Evolutionary conservation across 257 asterid species (phyloP).

Genomic region (Oldenlandia corymbosa): DNA sequence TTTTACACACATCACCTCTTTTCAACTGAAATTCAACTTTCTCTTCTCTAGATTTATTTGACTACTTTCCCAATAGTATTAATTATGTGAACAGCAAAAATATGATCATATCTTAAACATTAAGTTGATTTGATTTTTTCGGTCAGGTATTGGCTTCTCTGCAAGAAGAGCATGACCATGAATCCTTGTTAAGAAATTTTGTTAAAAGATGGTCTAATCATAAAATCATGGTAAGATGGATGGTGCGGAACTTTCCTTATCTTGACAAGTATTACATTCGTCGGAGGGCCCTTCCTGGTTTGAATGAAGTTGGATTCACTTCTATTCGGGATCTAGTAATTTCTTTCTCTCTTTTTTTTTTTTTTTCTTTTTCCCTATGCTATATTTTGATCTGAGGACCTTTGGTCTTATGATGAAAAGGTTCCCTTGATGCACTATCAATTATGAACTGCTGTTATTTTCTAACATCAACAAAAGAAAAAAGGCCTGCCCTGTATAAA

Average conservation of each 20-base stretch:
- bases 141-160: slow-evolving; percentile 67
- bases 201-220: slow-evolving; percentile 92
- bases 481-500: too few relatives aligned
- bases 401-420: too few relatives aligned
- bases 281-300: slow-evolving; percentile 80
- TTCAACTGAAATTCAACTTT: not conserved
- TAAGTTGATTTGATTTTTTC: too few relatives aligned
- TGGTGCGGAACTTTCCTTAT: slow-evolving; percentile 76
- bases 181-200: slow-evolving; percentile 87
- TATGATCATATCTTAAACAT: too few relatives aligned
- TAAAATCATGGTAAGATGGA: slow-evolving; percentile 92
- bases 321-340: slow-evolving; percentile 86
- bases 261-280: slow-evolving; percentile 89
- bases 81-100: not conserved
- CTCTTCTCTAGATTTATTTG: not conserved
- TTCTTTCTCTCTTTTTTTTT: too few relatives aligned
- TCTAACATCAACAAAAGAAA: too few relatives aligned
- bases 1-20: too few relatives aligned
- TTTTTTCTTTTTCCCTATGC: not conserved
- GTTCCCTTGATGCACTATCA: too few relatives aligned
- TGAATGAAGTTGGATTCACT: slow-evolving; percentile 78
- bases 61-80: not conserved
- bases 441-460: too few relatives aligned
- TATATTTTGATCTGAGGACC: not conserved
- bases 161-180: slow-evolving; percentile 88